Percentiles rank a stretch among this genome's conserved stretches.
These are phyloP conservation scores for Scheffersomyces stambukii DNA, from an alignment of 1,139 yeast genomes.

Conservation along the genomic window DNA sequence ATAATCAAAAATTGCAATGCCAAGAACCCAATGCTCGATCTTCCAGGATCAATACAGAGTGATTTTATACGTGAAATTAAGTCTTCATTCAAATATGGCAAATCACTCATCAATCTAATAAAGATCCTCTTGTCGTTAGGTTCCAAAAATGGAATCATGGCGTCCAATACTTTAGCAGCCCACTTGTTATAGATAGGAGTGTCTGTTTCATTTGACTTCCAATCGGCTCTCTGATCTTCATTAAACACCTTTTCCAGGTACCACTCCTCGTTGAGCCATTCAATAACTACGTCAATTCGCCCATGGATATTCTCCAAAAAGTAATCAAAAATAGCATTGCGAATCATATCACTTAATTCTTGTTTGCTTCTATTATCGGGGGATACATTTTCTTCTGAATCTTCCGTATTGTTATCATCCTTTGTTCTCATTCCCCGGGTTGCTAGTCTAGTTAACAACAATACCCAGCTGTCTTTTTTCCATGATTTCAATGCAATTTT, in stretches of 20 bases:
- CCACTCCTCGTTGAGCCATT: conserved; percentile 98
- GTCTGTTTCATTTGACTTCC: conserved; percentile 7
- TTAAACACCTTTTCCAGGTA: conserved; percentile 58
- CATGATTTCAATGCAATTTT: conserved; percentile 58
- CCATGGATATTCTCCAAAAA: conserved; percentile 70
- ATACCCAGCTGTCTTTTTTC: conserved; percentile 74
- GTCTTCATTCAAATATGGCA: conserved; percentile 66
- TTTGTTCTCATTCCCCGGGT: conserved; percentile 64
- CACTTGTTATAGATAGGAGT: conserved; percentile 60
- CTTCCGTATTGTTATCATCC: too few species aligned
- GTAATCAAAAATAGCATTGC: conserved; percentile 69
- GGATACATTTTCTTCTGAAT: conserved; percentile 13
- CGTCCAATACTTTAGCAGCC: conserved; percentile 71
- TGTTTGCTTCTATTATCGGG: conserved; percentile 20
- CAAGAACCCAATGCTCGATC: conserved; percentile 76
- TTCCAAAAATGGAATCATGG: conserved; percentile 80
- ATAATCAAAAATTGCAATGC: conserved; percentile 76
- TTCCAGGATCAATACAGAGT: conserved; percentile 79
- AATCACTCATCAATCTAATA: conserved; percentile 76
- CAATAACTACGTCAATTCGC: conserved; percentile 73
- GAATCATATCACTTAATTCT: conserved; percentile 54
- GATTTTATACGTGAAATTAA: conserved; percentile 65
- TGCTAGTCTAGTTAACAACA: conserved; percentile 70
- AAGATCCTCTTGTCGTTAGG: conserved; percentile 74
- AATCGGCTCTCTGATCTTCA: conserved; percentile 3